Evolutionary conservation across 2,329 filamentous ascomycete genomes (phyloP).

Genomic region (Aspergillus unguis): DNA sequence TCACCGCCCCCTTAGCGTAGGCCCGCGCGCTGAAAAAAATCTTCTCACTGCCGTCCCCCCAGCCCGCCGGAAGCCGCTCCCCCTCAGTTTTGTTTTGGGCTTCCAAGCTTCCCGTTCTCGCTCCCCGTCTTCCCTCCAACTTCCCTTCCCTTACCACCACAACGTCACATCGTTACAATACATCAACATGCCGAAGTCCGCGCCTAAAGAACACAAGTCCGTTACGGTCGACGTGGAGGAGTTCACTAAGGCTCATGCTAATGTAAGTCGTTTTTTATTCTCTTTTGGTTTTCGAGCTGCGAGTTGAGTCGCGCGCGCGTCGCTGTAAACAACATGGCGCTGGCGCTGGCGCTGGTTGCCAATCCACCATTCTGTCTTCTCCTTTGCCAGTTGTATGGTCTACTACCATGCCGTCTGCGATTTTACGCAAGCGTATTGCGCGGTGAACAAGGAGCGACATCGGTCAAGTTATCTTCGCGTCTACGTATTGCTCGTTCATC

Average conservation of each 20-base stretch:
- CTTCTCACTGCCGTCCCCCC: conserved; percentile 17
- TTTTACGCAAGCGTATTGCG: too few species aligned
- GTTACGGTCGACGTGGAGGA: conserved; percentile 61
- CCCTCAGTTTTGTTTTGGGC: conserved; percentile 9
- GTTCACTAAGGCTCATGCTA: conserved; percentile 76
- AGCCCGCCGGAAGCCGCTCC: conserved; percentile 9
- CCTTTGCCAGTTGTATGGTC: background rate
- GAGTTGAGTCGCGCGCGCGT: background rate
- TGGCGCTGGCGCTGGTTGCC: too few species aligned
- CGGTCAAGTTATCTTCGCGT: too few species aligned
- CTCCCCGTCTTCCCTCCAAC: conserved; percentile 35
- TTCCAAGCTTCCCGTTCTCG: conserved; percentile 11
- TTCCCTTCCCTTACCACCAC: conserved; percentile 25
- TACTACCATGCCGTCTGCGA: too few species aligned
- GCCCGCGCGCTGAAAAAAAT: conserved; percentile 22
- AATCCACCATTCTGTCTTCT: background rate
- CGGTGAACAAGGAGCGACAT: too few species aligned
- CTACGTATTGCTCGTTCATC: too few species aligned
- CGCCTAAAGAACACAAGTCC: conserved; percentile 32
- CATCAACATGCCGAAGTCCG: conserved; percentile 39
- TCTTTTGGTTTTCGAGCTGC: conserved; percentile 10
- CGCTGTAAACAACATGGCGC: background rate
- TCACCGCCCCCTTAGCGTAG: conserved; percentile 14
- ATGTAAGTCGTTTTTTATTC: conserved; percentile 56
- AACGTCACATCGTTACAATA: conserved; percentile 30